phyloP scores from a whole-genome alignment of 164 flowering plant genomes.

The Chloranthus sessilifolius region DNA sequence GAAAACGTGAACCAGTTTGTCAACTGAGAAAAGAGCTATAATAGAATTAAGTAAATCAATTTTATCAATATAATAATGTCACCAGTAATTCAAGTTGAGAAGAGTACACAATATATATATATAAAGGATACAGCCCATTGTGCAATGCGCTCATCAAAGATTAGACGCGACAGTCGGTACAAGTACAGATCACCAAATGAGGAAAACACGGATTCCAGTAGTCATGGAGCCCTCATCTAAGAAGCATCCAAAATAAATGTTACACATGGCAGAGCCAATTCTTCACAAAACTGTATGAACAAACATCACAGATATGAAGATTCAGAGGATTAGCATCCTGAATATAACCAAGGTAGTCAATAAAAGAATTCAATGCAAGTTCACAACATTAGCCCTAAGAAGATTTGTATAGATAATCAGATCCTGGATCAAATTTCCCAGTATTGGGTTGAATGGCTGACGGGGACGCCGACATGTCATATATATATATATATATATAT shows the following conservation, averaged over 20 bases:
- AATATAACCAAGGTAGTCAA: too few species aligned
- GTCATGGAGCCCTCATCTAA: slow-evolving; percentile 70
- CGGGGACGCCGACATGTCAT: too few species aligned
- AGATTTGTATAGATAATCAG: too few species aligned
- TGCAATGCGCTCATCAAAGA: slow-evolving; percentile 65
- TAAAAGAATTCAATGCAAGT: too few species aligned
- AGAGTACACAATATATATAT: background rate
- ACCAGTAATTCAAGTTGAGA: background rate
- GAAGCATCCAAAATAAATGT: slow-evolving; percentile 9
- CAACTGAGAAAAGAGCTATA: slow-evolving; percentile 72
- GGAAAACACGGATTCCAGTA: slow-evolving; percentile 77
- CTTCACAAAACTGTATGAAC: too few species aligned
- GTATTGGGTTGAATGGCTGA: too few species aligned
- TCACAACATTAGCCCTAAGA: too few species aligned
- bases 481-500: too few species aligned
- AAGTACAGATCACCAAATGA: slow-evolving; percentile 85
- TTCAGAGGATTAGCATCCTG: too few species aligned
- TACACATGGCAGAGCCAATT: too few species aligned
- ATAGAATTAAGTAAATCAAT: slow-evolving; percentile 20
- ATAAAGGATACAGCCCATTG: slow-evolving; percentile 93
- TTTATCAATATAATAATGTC: slow-evolving; percentile 1
- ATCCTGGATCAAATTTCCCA: too few species aligned
- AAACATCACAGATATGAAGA: too few species aligned
- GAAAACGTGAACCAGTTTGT: slow-evolving; percentile 90
- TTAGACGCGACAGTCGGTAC: slow-evolving; percentile 49